Base-by-base conservation (phyloP, 768 basidiomycete species). In the Rhizopogon roseolus region DNA sequence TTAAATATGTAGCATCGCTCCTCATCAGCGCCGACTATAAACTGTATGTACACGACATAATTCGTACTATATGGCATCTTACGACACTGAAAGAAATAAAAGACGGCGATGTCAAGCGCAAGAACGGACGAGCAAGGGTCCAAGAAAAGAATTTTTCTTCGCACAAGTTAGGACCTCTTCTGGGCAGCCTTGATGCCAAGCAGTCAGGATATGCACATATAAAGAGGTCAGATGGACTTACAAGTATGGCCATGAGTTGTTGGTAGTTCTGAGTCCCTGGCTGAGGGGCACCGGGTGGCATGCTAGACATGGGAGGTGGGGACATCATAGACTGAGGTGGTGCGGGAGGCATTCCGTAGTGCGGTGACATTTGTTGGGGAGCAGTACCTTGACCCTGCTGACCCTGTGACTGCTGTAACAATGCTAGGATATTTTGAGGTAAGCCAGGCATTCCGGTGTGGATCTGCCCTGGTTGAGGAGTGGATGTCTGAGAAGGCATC, bases 201-300 rank as follows among this genome's bases (percentile, higher is more conserved):
- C 7, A 16, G 25, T 58, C 29, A 64, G 29, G 5, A 32, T 1
- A 7, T 22, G 6, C n/a, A 22, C 22, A 49, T 8, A 1, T 37
- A 2, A 11, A n/a, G 5, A 52, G 14, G 38, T 6, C 8, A 13
- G 3, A 17, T n/a, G 46, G 13, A 66, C 81, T 70, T 55, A 88
- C 86, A 57, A 86, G 71, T 62, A 81, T 88, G 16, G 81, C 79
- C 82, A 89, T 85, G 41, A 88, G 66, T 60, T 86, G 82, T 59
- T 84, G 82, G 59, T 84, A 86, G 45, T 71, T 74, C 0, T 69
- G 69, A 16, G 65, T 66, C 4, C 77, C 77, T 1, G 74, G 68
- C 52, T 77, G 74, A 10, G 72, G 67, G 28, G 66, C 70, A 40
- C 77, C 69, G 11, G 75, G 72, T 37, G 74, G 68, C 48, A 71